Evolutionary conservation across 2,329 filamentous ascomycete genomes (phyloP), one percentile per base, ranked within the genome.

Genomic region (Pseudogymnoascus sp.): DNA sequence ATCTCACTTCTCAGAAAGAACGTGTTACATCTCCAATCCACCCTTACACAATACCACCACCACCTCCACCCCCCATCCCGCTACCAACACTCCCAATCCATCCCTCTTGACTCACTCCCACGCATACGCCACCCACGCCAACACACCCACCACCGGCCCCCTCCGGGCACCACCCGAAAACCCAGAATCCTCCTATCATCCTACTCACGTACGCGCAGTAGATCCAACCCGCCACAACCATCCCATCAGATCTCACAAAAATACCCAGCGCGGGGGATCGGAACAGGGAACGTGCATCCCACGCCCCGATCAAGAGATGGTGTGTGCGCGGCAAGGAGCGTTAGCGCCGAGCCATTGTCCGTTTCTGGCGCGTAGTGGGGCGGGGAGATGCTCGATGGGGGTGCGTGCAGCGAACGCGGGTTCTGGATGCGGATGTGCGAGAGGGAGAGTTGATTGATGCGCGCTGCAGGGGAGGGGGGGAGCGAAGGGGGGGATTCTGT

Each of bases 281-380:
- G 50, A 4, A 56, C 50, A 56, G 50, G 50, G 50, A 56, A 56
- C 50, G 50, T 56, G 50, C 50, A 19, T 56, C 10, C 28, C 50
- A 6, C 1, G 10, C 16, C 28, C 28, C n/a, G 50, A 56, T 33
- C 11, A 56, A 56, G 28, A 26, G 50, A 56, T 56, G 50, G 50
- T 33, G 26, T 33, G 50, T 33, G 50, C 50, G 50, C 50, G 50
- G 50, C 50, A 56, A n/a, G 26, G 2, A 56, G 50, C 26, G 50
- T 33, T 56, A 56, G 50, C 50, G 28, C 26, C 10, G 50, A 33
- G 50, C 28, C 28, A 56, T 33, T 56, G 28, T 56, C 50, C 50
- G 5, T n/a, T 56, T 56, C 28, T 33, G 50, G 50, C 50, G 50
- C 50, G 50, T 56, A 33, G 50, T 19, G 50, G 50, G 50, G 50